phyloP scores from a whole-genome alignment of 176 grass and related monocot genomes.

The Carex parvula region DNA sequence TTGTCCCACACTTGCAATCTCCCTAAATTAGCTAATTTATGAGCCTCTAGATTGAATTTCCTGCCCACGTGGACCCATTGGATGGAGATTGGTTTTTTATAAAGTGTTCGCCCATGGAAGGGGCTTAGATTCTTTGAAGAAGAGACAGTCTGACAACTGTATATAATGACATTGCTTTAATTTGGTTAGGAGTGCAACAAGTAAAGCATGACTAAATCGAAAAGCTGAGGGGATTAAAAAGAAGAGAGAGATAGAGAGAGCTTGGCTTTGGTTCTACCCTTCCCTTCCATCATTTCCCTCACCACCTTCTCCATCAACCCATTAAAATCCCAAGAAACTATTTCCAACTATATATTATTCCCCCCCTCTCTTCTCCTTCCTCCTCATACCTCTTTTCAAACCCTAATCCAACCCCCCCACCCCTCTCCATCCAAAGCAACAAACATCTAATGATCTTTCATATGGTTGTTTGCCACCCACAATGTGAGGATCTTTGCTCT shows the following conservation, averaged over 20 bases:
- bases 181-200: conserved; percentile 33
- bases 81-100: neutral
- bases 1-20: conserved; percentile 2
- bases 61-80: neutral
- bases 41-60: neutral
- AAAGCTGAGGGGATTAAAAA: conserved; percentile 25
- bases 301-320: conserved; percentile 45
- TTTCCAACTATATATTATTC: conserved; percentile 29
- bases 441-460: conserved; percentile 10
- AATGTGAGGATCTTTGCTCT: conserved; percentile 20
- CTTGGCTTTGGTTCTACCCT: conserved; percentile 46
- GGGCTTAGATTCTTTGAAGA: conserved; percentile 12
- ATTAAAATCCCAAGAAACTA: conserved; percentile 39
- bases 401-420: neutral
- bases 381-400: conserved; percentile 15
- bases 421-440: neutral
- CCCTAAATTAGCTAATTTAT: neutral
- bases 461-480: conserved; percentile 27
- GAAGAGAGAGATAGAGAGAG: conserved; percentile 9
- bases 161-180: conserved; percentile 30
- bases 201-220: conserved; percentile 32
- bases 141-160: conserved; percentile 21
- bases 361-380: neutral
- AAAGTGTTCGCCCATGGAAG: neutral
- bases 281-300: conserved; percentile 62